Evolutionary conservation across 2,329 filamentous ascomycete genomes (phyloP).

Genomic region (Cytospora piceicola): DNA sequence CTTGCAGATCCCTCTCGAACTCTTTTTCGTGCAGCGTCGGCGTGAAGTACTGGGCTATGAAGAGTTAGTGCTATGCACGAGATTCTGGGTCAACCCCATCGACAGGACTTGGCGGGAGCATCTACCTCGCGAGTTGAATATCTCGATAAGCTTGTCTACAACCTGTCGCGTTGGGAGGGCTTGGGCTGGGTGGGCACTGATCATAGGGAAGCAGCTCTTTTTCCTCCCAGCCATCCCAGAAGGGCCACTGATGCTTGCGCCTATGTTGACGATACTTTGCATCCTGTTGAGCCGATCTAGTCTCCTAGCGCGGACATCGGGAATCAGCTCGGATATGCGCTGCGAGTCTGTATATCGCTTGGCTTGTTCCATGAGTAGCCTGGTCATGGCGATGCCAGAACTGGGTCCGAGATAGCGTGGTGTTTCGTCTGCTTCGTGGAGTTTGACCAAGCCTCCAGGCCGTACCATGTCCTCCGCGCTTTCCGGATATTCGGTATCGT

Average conservation of each 20-base stretch:
- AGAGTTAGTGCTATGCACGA: conserved; percentile 33
- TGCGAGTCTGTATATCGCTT: conserved; percentile 91
- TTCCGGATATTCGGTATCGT: conserved; percentile 70
- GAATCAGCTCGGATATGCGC: conserved; percentile 89
- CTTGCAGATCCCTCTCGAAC: conserved; percentile 75
- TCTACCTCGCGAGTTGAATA: conserved; percentile 82
- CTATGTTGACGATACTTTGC: conserved; percentile 62
- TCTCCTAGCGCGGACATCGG: conserved; percentile 67
- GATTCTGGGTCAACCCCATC: conserved; percentile 13
- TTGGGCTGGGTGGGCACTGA: conserved; percentile 80
- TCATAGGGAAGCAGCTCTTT: conserved; percentile 91
- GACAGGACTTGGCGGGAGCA: conserved; percentile 33
- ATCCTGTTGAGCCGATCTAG: conserved; percentile 61
- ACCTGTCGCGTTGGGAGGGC: conserved; percentile 74
- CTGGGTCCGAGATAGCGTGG: conserved; percentile 90
- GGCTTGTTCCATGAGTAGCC: conserved; percentile 93
- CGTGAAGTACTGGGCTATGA: conserved; percentile 80
- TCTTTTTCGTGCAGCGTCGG: conserved; percentile 84
- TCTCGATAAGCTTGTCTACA: conserved; percentile 77
- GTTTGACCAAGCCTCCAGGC: conserved; percentile 80
- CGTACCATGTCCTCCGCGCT: conserved; percentile 85
- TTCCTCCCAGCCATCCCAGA: conserved; percentile 63
- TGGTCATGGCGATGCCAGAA: conserved; percentile 93
- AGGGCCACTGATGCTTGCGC: conserved; percentile 51
- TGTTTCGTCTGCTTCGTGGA: conserved; percentile 83